These are phyloP conservation scores for Calonectria pteridis DNA, from an alignment of 2,329 filamentous ascomycete species.

Conservation along the genomic window DNA sequence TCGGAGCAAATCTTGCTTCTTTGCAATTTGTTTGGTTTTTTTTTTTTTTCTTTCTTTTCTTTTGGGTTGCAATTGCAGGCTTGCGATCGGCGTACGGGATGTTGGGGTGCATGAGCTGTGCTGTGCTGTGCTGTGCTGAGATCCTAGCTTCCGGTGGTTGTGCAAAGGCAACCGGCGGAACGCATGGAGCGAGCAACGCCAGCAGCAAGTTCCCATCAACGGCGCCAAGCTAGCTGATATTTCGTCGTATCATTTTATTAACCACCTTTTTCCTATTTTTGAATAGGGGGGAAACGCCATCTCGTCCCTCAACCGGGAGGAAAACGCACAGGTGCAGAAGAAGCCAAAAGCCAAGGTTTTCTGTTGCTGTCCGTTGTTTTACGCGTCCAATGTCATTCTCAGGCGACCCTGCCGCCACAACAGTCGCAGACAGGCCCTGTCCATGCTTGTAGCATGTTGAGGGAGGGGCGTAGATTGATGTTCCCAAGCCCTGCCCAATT, in stretches of 20 bases:
- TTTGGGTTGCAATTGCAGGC: background rate
- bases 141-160: constrained; percentile 8
- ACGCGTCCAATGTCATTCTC: background rate
- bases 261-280: background rate
- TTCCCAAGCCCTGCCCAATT: background rate
- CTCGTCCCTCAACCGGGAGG: background rate
- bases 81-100: constrained; percentile 3
- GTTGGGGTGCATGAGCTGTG: background rate
- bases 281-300: background rate
- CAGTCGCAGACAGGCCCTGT: background rate
- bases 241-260: background rate
- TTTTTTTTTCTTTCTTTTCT: background rate
- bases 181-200: background rate
- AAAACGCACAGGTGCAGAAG: background rate
- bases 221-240: background rate
- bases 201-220: background rate
- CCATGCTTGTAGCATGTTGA: background rate
- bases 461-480: background rate
- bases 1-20: background rate
- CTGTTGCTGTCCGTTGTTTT: background rate
- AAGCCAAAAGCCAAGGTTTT: too few relatives aligned
- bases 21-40: background rate
- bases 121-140: background rate
- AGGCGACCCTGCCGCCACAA: constrained; percentile 10
- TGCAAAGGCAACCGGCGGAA: background rate